Conservation (phyloP, 2,329 filamentous ascomycete genomes). For the Fusarium oxysporum region DNA sequence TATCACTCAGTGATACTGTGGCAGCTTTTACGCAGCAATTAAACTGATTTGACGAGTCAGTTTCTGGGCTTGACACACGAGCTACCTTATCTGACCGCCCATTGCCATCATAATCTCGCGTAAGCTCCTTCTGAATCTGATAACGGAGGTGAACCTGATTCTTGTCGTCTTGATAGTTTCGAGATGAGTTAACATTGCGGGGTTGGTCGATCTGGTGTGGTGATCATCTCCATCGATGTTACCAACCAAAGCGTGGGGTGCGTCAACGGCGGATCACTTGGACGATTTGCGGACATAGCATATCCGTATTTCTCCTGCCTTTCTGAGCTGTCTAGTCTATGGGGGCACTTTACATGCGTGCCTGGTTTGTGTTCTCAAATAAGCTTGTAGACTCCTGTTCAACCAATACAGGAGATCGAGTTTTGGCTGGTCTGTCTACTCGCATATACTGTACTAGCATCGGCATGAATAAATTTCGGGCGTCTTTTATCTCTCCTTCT, state of each 20-base stretch:
- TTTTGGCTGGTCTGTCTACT: background rate
- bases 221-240: constrained; percentile 34
- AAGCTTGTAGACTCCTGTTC: background rate
- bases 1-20: background rate
- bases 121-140: background rate
- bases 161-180: background rate
- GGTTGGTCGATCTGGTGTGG: constrained; percentile 43
- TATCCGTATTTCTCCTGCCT: background rate
- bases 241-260: constrained; percentile 39
- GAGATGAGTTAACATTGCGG: constrained; percentile 33
- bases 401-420: background rate
- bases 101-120: background rate
- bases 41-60: constrained; percentile 12
- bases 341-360: background rate
- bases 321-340: background rate
- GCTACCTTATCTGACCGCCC: constrained; percentile 2
- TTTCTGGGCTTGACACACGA: background rate
- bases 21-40: background rate
- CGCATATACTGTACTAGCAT: background rate
- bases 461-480: background rate
- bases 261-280: constrained; percentile 29
- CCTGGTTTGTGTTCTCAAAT: background rate
- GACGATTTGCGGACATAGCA: constrained; percentile 1
- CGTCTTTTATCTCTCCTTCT: background rate
- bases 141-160: background rate